phyloP scores from a whole-genome alignment of 73 alveolate genomes.

The Stentor roeselii region DNA sequence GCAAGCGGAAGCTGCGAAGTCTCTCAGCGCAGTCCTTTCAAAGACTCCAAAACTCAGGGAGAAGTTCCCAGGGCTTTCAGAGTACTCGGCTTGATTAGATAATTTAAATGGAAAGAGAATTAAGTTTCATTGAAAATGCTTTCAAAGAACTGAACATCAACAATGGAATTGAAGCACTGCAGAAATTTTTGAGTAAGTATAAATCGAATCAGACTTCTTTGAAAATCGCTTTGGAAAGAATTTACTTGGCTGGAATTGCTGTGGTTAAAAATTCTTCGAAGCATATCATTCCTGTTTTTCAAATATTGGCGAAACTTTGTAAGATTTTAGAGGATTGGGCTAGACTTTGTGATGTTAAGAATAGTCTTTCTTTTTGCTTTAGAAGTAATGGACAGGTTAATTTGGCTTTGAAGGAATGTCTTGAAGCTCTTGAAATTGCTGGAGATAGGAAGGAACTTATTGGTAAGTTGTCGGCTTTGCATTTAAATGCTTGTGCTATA shows the following conservation, averaged over 20 bases:
- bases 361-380: neutral
- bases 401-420: neutral
- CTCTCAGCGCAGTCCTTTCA: neutral
- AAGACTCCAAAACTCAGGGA: neutral
- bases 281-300: no score
- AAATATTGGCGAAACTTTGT: no score
- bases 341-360: neutral
- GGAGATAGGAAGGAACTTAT: neutral
- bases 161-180: no score
- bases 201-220: no score
- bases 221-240: no score
- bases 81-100: neutral
- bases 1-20: neutral
- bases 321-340: no score
- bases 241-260: no score
- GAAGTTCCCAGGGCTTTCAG: neutral
- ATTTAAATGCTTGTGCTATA: slow-evolving; percentile 5
- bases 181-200: no score
- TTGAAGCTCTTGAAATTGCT: neutral
- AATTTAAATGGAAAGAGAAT: no score
- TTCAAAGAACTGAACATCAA: no score
- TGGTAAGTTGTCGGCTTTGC: neutral
- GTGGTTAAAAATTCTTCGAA: no score
- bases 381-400: neutral
- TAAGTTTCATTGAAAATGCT: neutral